A percentile compares a stretch with the other conserved stretches of the same genome.
phyloP scores from a whole-genome alignment of 1,139 yeast species.

The Hyphopichia fennica region DNA sequence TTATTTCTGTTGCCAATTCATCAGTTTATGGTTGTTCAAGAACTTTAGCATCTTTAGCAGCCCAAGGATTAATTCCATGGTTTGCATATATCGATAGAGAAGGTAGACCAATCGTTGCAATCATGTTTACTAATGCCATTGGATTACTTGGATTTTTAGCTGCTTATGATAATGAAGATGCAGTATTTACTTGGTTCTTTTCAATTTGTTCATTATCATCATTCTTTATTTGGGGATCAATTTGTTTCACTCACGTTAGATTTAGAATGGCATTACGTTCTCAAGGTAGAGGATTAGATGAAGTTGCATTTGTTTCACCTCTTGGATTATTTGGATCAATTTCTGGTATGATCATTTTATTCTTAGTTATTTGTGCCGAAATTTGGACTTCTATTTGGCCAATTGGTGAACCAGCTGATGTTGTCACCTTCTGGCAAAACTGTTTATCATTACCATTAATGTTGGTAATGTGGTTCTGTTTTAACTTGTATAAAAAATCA shows the following conservation, averaged over 20 bases:
- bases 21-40: conserved; percentile 58
- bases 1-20: conserved; percentile 55
- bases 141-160: conserved; percentile 68
- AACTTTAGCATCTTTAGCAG: conserved; percentile 54
- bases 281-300: conserved; percentile 41
- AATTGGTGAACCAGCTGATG: conserved; percentile 31
- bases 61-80: conserved; percentile 46
- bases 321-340: conserved; percentile 50
- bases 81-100: conserved; percentile 56
- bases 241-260: conserved; percentile 39
- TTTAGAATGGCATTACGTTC: conserved; percentile 37
- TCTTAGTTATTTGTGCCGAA: conserved; percentile 45
- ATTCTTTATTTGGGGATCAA: conserved; percentile 52
- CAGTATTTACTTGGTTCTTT: conserved; percentile 64
- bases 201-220: conserved; percentile 64
- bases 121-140: conserved; percentile 47
- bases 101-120: conserved; percentile 59
- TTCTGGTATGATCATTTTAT: conserved; percentile 41
- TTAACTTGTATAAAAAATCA: conserved; percentile 25
- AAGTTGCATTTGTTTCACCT: conserved; percentile 48
- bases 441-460: conserved; percentile 52
- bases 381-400: conserved; percentile 50
- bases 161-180: conserved; percentile 43
- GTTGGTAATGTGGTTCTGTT: conserved; percentile 32
- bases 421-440: conserved; percentile 41